These are phyloP conservation scores for Steccherinum ochraceum DNA, from an alignment of 768 basidiomycete genomes.

Conservation along the genomic window DNA sequence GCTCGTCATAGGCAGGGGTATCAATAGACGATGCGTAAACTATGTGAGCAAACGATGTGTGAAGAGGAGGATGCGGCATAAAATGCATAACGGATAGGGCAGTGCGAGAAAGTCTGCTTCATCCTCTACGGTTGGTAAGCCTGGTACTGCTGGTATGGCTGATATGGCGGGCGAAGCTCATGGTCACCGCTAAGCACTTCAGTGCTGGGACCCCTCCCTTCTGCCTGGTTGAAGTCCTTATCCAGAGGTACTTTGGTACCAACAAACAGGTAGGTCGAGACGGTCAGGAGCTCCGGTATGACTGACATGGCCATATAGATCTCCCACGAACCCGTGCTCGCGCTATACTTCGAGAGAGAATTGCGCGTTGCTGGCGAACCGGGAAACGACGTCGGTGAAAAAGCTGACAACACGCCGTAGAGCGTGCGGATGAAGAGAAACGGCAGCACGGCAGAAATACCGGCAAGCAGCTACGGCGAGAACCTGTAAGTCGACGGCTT, in stretches of 20 bases:
- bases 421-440: conserved; percentile 53
- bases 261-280: conserved; percentile 33
- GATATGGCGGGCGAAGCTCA: too few species aligned
- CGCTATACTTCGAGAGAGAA: conserved; percentile 50
- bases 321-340: conserved; percentile 50
- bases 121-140: too few species aligned
- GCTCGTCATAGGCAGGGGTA: too few species aligned
- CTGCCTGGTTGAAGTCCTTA: too few species aligned
- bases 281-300: conserved; percentile 52
- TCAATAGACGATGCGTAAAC: too few species aligned
- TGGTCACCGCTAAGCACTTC: too few species aligned
- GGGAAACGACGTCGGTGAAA: conserved; percentile 44
- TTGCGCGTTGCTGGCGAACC: conserved; percentile 23
- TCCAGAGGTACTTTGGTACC: conserved; percentile 25
- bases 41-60: too few species aligned
- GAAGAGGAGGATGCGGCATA: too few species aligned
- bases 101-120: too few species aligned
- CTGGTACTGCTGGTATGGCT: too few species aligned
- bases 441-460: conserved; percentile 49
- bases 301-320: conserved; percentile 53
- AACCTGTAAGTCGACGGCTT: not conserved
- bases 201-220: too few species aligned
- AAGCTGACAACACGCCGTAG: conserved; percentile 54
- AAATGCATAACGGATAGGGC: too few species aligned
- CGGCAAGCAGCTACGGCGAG: conserved; percentile 44